Conservation (phyloP, 495 filamentous ascomycete species). For the Hypoxylon cercidicola region DNA sequence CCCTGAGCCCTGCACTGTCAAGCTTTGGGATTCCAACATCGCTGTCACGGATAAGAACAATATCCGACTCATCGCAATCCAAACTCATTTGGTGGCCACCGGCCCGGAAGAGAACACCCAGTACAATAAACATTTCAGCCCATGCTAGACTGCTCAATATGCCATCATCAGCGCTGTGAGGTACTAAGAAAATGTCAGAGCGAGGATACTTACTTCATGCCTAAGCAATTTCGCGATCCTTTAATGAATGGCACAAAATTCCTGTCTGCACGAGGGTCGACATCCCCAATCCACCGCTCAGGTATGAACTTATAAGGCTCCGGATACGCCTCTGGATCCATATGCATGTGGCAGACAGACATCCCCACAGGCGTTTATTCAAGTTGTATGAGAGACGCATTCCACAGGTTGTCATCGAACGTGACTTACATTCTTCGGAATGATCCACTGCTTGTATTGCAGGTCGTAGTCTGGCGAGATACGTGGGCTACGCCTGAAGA, state of each 20-base stretch:
- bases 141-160: constrained; percentile 15
- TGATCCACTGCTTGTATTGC: constrained; percentile 51
- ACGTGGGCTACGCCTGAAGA: constrained; percentile 47
- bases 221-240: constrained; percentile 58
- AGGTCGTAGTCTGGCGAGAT: constrained; percentile 48
- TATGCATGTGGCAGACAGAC: constrained; percentile 53
- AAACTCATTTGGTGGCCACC: constrained; percentile 2
- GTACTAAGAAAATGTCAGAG: background rate
- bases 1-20: too few species aligned
- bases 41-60: background rate
- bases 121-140: constrained; percentile 21
- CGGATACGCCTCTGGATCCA: constrained; percentile 53
- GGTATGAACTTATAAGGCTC: constrained; percentile 56
- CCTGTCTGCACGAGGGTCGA: constrained; percentile 33
- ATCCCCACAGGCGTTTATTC: constrained; percentile 54
- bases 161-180: background rate
- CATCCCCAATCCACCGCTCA: constrained; percentile 56
- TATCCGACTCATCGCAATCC: constrained; percentile 3
- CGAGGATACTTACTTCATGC: constrained; percentile 48
- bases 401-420: background rate
- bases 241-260: constrained; percentile 57
- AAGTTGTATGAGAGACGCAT: background rate
- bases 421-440: constrained; percentile 50
- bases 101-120: constrained; percentile 24
- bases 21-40: too few species aligned